Conservation (phyloP, 208 protist species). For the Acanthamoeba royreba region DNA sequence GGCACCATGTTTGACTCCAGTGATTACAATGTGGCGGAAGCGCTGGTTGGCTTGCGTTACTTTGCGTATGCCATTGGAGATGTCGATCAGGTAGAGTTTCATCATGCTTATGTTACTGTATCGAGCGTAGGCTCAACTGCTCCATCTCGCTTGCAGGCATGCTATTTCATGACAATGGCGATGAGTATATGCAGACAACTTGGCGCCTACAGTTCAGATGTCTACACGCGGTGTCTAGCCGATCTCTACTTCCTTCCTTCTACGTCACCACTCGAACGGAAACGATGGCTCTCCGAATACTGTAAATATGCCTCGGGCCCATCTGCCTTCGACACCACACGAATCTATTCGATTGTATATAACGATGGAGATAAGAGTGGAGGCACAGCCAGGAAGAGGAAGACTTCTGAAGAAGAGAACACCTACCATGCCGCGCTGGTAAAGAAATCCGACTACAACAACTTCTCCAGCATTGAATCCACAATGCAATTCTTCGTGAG, state of each 20-base stretch:
- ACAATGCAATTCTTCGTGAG: not conserved
- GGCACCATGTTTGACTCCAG: not conserved
- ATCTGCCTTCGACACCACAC: not conserved
- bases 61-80: not conserved
- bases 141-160: not conserved
- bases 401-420: not conserved
- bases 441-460: not conserved
- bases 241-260: slow-evolving; percentile 9
- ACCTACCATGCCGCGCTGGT: not conserved
- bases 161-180: slow-evolving; percentile 10
- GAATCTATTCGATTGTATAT: slow-evolving; percentile 16
- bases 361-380: not conserved
- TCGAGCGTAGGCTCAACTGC: not conserved
- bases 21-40: not conserved
- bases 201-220: not conserved
- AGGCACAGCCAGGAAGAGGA: not conserved
- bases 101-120: not conserved
- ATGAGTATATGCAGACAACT: slow-evolving; percentile 20
- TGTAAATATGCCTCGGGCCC: slow-evolving; percentile 1
- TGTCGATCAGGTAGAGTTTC: not conserved
- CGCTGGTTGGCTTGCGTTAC: not conserved
- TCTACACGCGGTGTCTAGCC: slow-evolving; percentile 20
- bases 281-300: not conserved
- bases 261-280: not conserved
- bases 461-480: not conserved